Conservation (phyloP, 2,329 filamentous ascomycete species). For the Colletotrichum sp. region DNA sequence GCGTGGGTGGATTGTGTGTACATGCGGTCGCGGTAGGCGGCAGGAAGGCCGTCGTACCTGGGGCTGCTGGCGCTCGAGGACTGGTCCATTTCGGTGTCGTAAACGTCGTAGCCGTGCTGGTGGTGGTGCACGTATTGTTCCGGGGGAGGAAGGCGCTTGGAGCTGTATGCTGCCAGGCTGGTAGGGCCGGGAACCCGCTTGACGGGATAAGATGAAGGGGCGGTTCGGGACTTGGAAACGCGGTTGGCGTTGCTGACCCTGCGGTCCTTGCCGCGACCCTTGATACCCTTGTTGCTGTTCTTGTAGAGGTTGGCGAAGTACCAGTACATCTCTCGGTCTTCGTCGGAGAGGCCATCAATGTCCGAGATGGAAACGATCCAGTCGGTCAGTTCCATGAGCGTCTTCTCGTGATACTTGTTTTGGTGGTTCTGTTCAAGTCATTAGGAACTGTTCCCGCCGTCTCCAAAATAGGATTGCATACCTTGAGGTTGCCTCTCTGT, state of each 20-base stretch:
- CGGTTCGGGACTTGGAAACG: slow-evolving; percentile 24
- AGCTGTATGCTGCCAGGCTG: slow-evolving; percentile 18
- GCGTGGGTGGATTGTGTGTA: slow-evolving; percentile 11
- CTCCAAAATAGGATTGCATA: slow-evolving; percentile 33
- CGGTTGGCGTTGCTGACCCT: slow-evolving; percentile 52
- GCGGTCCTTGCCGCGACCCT: slow-evolving; percentile 87
- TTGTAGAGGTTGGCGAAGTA: slow-evolving; percentile 93
- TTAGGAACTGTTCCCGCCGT: neutral
- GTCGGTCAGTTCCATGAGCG: slow-evolving; percentile 69
- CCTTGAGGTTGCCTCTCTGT: slow-evolving; percentile 91
- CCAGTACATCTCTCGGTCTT: slow-evolving; percentile 78
- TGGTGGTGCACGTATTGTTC: slow-evolving; percentile 19
- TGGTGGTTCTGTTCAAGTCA: slow-evolving; percentile 71
- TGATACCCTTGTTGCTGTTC: slow-evolving; percentile 98
- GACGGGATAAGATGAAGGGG: slow-evolving; percentile 14
- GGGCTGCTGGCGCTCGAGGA: slow-evolving; percentile 18
- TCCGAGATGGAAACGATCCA: slow-evolving; percentile 71
- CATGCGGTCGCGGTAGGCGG: slow-evolving; percentile 9
- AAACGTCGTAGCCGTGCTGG: slow-evolving; percentile 16
- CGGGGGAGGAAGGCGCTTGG: slow-evolving; percentile 13
- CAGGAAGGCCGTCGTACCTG: slow-evolving; percentile 8
- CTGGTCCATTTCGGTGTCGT: slow-evolving; percentile 19
- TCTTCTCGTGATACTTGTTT: slow-evolving; percentile 88
- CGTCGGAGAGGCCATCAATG: slow-evolving; percentile 65
- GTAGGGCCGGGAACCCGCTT: slow-evolving; percentile 13